Conservation (phyloP, 2,329 filamentous ascomycete genomes). For the Dichotomopilus funicola region DNA sequence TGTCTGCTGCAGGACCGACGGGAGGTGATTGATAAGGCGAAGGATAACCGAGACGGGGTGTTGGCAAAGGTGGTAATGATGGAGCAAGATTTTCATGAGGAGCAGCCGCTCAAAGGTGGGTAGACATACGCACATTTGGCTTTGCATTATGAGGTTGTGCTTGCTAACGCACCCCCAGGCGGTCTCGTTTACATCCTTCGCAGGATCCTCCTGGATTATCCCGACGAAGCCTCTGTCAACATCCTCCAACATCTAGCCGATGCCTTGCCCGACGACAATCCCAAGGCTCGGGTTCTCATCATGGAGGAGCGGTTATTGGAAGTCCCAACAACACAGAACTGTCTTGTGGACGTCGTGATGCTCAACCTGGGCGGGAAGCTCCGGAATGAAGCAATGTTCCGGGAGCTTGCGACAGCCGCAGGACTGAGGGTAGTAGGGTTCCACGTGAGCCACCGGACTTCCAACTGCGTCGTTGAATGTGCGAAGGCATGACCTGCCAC, state of each 20-base stretch:
- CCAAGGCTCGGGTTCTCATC: constrained; percentile 21
- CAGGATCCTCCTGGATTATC: constrained; percentile 27
- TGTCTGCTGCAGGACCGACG: constrained; percentile 18
- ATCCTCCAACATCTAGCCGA: constrained; percentile 21
- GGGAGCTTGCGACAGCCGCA: constrained; percentile 12
- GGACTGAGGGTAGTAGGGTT: constrained; percentile 19
- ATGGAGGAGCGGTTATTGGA: constrained; percentile 22
- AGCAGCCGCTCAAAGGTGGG: constrained; percentile 26
- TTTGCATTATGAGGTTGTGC: neutral
- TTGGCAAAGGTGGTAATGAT: constrained; percentile 21
- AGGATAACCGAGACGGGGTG: constrained; percentile 4
- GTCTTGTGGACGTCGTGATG: constrained; percentile 24
- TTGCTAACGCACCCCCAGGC: constrained; percentile 10
- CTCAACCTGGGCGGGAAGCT: constrained; percentile 24
- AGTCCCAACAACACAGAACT: constrained; percentile 16
- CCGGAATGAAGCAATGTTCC: constrained; percentile 18
- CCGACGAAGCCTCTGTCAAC: constrained; percentile 19
- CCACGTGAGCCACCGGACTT: constrained; percentile 9
- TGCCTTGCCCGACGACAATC: constrained; percentile 18
- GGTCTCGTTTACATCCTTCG: constrained; percentile 26
- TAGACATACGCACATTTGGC: neutral
- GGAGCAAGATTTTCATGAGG: constrained; percentile 26
- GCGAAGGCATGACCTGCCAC: constrained; percentile 7
- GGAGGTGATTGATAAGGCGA: constrained; percentile 22
- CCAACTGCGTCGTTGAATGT: constrained; percentile 21